Conservation (phyloP, 2,329 filamentous ascomycete species). For the Beauveria rudraprayagi region DNA sequence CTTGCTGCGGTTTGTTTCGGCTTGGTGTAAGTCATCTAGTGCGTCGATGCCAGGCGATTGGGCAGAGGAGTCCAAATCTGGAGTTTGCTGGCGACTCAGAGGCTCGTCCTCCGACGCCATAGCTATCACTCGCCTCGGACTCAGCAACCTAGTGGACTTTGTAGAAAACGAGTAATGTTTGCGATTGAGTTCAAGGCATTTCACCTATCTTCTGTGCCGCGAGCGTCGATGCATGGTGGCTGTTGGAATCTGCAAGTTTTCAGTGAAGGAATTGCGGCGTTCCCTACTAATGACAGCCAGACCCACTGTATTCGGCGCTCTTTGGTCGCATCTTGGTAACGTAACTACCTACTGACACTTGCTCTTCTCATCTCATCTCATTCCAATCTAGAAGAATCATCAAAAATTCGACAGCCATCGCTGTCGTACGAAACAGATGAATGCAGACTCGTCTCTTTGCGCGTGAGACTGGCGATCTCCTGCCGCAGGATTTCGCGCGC, state of each 20-base stretch:
- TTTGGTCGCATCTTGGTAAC: not conserved
- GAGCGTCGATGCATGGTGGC: too few species aligned
- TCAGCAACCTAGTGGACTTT: not conserved
- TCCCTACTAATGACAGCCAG: not conserved
- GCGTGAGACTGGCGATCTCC: constrained; percentile 62
- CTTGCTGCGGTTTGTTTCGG: constrained; percentile 17
- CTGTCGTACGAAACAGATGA: constrained; percentile 24
- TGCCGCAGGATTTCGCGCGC: constrained; percentile 55
- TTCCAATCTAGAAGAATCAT: not conserved
- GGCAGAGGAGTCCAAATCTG: not conserved
- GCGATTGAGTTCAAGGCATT: not conserved
- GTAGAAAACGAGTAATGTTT: not conserved
- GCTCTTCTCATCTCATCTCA: not conserved
- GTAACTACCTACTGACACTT: not conserved
- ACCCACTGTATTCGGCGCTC: not conserved
- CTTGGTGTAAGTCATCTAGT: constrained; percentile 12
- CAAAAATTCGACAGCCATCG: not conserved
- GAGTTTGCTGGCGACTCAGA: not conserved
- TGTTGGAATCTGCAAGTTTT: not conserved
- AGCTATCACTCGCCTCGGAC: not conserved
- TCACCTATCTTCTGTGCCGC: not conserved
- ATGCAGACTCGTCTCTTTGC: constrained; percentile 73
- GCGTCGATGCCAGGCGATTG: not conserved
- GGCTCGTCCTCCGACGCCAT: constrained; percentile 1
- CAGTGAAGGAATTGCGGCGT: not conserved